Evolutionary conservation across 2,329 filamentous ascomycete genomes (phyloP).

Genomic region (Fusarium dlaminii): DNA sequence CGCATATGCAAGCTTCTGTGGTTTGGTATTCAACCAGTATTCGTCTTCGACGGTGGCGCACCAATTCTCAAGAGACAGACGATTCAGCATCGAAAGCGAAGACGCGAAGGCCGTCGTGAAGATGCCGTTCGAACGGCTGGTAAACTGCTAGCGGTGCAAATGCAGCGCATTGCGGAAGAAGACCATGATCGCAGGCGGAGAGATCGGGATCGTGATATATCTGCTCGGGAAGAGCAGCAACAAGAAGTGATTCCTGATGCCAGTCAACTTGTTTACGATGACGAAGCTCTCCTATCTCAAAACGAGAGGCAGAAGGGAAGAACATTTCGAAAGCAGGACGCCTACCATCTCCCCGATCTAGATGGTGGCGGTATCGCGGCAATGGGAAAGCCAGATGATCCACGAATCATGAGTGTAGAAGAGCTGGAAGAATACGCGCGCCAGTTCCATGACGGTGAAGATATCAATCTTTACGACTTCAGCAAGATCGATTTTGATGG

Average conservation of each 20-base stretch:
- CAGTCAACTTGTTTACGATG: conserved; percentile 83
- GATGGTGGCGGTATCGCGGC: conserved; percentile 78
- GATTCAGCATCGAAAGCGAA: conserved; percentile 78
- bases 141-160: conserved; percentile 90
- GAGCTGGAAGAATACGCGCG: conserved; percentile 93
- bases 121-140: conserved; percentile 93
- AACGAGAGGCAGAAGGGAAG: conserved; percentile 78
- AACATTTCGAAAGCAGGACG: conserved; percentile 89
- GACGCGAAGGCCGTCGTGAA: conserved; percentile 88
- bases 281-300: conserved; percentile 84
- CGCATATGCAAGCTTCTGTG: conserved; percentile 97
- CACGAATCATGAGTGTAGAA: conserved; percentile 94
- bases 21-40: conserved; percentile 95
- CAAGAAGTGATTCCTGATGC: conserved; percentile 74
- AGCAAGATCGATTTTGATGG: conserved; percentile 98
- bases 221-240: conserved; percentile 54
- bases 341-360: conserved; percentile 92
- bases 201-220: conserved; percentile 56
- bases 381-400: conserved; percentile 92
- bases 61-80: conserved; percentile 92
- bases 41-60: conserved; percentile 97
- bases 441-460: conserved; percentile 91
- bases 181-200: conserved; percentile 74
- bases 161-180: conserved; percentile 89
- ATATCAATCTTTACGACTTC: conserved; percentile 93